Evolutionary conservation across 2,329 filamentous ascomycete species (phyloP).

Genomic region (Diaporthe sp.): DNA sequence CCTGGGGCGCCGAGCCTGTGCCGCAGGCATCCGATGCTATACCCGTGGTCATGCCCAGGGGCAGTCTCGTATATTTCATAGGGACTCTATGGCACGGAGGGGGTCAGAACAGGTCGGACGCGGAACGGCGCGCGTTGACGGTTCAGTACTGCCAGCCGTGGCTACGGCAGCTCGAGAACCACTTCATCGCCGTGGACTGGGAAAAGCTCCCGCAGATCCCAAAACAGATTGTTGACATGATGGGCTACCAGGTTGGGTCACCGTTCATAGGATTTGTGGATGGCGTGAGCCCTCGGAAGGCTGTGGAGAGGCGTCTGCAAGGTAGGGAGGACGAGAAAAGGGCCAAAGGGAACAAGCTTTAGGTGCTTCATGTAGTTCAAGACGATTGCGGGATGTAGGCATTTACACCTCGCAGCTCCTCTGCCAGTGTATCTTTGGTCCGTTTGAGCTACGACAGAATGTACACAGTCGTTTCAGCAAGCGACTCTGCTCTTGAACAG

Average conservation of each 20-base stretch:
- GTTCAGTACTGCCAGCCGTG: conserved; percentile 55
- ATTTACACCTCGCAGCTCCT: background rate
- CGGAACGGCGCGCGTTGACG: conserved; percentile 47
- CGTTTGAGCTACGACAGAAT: background rate
- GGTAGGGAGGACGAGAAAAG: background rate
- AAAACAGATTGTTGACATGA: conserved; percentile 35
- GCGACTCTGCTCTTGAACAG: too few species aligned
- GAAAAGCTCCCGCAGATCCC: conserved; percentile 28
- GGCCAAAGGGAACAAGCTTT: background rate
- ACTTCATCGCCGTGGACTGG: conserved; percentile 46
- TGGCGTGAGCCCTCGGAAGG: background rate
- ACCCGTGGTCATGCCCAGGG: background rate
- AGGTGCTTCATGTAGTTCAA: background rate
- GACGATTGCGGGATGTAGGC: background rate
- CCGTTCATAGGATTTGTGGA: conserved; percentile 30
- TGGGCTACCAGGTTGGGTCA: conserved; percentile 32
- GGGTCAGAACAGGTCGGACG: conserved; percentile 45
- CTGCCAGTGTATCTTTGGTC: background rate
- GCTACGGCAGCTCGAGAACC: conserved; percentile 50
- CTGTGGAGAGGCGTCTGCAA: background rate
- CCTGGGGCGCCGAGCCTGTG: conserved; percentile 45
- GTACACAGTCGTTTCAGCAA: background rate
- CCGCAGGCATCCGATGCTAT: conserved; percentile 42
- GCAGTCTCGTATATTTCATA: conserved; percentile 29
- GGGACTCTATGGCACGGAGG: conserved; percentile 51